These are phyloP conservation scores for Salinomyces thailandicus DNA, from an alignment of 2,329 filamentous ascomycete genomes.

Conservation along the genomic window DNA sequence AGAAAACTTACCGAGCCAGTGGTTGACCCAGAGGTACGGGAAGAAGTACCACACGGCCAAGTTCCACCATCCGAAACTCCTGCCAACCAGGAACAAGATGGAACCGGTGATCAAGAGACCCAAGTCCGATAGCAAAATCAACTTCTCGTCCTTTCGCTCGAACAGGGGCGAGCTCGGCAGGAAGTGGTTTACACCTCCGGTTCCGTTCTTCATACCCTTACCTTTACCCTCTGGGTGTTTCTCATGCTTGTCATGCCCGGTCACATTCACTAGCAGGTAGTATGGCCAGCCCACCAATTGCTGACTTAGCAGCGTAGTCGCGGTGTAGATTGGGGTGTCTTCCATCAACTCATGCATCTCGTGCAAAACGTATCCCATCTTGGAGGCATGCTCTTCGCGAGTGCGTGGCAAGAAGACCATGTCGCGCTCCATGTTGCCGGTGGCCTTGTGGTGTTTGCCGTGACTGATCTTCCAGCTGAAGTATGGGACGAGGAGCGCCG, in stretches of 20 bases:
- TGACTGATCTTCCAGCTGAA: conserved; percentile 99
- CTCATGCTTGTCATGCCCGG: conserved; percentile 91
- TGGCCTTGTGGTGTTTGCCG: conserved; percentile 99
- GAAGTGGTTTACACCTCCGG: conserved; percentile 88
- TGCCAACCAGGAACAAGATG: conserved; percentile 57
- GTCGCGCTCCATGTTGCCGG: conserved; percentile 90
- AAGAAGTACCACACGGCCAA: conserved; percentile 89
- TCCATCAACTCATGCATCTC: conserved; percentile 83
- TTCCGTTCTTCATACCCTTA: conserved; percentile 80
- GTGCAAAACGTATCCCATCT: conserved; percentile 63
- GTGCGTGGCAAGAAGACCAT: conserved; percentile 99
- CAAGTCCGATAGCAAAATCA: conserved; percentile 78
- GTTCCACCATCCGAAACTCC: conserved; percentile 74
- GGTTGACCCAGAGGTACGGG: conserved; percentile 96
- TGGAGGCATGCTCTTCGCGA: conserved; percentile 66
- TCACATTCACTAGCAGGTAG: conserved; percentile 86
- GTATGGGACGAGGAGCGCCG: conserved; percentile 81
- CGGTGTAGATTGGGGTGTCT: conserved; percentile 81
- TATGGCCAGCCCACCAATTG: conserved; percentile 88
- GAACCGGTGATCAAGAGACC: conserved; percentile 54
- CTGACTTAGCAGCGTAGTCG: conserved; percentile 64
- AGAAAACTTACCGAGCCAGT: conserved; percentile 78
- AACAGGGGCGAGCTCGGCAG: conserved; percentile 78
- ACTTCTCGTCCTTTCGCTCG: conserved; percentile 78
- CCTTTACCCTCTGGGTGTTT: conserved; percentile 87